phyloP scores from a whole-genome alignment of 495 filamentous ascomycete species.

The Aspergillus mulundensis region DNA sequence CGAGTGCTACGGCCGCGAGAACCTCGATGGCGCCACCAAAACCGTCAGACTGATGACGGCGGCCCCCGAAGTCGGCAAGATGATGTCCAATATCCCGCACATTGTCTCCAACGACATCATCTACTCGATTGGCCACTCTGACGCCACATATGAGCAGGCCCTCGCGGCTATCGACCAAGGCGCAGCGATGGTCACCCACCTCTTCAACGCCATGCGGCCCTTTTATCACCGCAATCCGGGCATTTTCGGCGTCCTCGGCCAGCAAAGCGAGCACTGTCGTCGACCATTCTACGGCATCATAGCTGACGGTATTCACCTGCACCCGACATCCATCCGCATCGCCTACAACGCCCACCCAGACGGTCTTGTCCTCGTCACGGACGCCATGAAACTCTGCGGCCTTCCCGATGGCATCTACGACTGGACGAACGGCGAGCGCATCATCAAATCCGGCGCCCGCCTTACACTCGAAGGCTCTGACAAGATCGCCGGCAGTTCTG shows the following conservation, averaged over 20 bases:
- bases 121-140: slow-evolving; percentile 76
- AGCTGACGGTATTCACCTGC: slow-evolving; percentile 60
- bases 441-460: slow-evolving; percentile 62
- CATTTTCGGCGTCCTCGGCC: slow-evolving; percentile 69
- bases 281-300: slow-evolving; percentile 59
- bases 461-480: slow-evolving; percentile 66
- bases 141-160: slow-evolving; percentile 73
- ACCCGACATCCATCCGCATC: slow-evolving; percentile 56
- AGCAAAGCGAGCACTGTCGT: slow-evolving; percentile 30
- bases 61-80: slow-evolving; percentile 69
- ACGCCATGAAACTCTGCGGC: slow-evolving; percentile 59
- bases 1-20: slow-evolving; percentile 63
- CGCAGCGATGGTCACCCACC: slow-evolving; percentile 80
- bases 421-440: slow-evolving; percentile 73
- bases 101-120: slow-evolving; percentile 59
- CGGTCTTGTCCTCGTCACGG: slow-evolving; percentile 57
- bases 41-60: slow-evolving; percentile 73
- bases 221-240: slow-evolving; percentile 83
- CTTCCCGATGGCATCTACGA: slow-evolving; percentile 71
- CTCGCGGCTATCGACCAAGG: slow-evolving; percentile 61
- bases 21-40: slow-evolving; percentile 38
- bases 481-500: slow-evolving; percentile 67
- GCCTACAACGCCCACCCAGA: slow-evolving; percentile 54
- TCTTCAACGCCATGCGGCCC: slow-evolving; percentile 87
- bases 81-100: slow-evolving; percentile 56